Conservation (phyloP, 2,329 filamentous ascomycete genomes). For the Fusarium mundagurra region DNA sequence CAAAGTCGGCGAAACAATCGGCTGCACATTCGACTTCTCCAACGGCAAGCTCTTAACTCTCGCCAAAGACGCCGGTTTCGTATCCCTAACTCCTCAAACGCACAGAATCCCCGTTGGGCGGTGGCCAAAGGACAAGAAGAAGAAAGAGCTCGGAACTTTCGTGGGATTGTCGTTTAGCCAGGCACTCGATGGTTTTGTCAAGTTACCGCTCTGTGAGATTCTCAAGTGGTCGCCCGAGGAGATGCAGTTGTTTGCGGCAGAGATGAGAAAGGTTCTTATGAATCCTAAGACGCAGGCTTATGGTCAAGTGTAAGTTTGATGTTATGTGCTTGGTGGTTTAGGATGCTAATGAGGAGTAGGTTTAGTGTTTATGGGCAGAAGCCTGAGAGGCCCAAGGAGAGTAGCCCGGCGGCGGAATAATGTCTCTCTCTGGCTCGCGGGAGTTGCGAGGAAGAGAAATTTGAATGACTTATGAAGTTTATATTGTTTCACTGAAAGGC, state of each 20-base stretch:
- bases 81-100: background rate
- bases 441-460: fast-evolving
- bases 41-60: constrained; percentile 29
- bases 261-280: constrained; percentile 31
- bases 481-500: fast-evolving
- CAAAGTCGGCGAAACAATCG: constrained; percentile 27
- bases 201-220: constrained; percentile 36
- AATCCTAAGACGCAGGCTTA: constrained; percentile 28
- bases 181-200: constrained; percentile 36
- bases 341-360: background rate
- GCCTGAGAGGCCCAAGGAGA: background rate
- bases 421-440: fast-evolving
- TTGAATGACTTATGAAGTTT: background rate
- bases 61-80: constrained; percentile 22
- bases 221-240: constrained; percentile 30
- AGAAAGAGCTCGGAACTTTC: constrained; percentile 38
- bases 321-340: fast-evolving
- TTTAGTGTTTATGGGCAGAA: constrained; percentile 35
- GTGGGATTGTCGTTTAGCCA: constrained; percentile 38
- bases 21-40: constrained; percentile 32
- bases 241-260: constrained; percentile 37
- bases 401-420: background rate
- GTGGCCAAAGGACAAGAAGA: constrained; percentile 36
- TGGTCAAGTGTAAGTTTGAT: constrained; percentile 27
- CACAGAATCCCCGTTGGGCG: constrained; percentile 35